Conservation (phyloP, 306 rosid species). For the Geum urbanum region DNA sequence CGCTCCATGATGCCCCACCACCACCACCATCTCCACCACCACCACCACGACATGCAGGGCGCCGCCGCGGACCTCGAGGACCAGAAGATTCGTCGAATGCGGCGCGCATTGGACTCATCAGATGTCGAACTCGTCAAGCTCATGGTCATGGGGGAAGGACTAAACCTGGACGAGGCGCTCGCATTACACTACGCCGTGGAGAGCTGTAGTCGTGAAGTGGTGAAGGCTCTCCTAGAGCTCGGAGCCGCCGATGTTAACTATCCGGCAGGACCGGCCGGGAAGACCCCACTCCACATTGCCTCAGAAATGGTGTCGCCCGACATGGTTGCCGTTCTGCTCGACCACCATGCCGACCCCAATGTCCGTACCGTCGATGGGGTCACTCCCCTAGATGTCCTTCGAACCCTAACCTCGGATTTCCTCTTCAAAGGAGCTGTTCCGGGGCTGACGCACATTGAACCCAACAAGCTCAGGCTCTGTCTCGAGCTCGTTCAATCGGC, state of each 20-base stretch:
- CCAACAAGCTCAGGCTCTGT: constrained; percentile 85
- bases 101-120: constrained; percentile 83
- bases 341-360: constrained; percentile 97
- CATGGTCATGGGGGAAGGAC: constrained; percentile 98
- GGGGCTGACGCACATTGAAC: constrained; percentile 84
- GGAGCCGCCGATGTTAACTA: constrained; percentile 94
- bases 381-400: constrained; percentile 72
- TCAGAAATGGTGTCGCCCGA: constrained; percentile 95
- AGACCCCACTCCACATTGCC: constrained; percentile 79
- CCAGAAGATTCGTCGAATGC: constrained; percentile 88
- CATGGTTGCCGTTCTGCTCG: constrained; percentile 94
- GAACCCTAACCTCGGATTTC: constrained; percentile 99
- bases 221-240: constrained; percentile 78
- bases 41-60: constrained; percentile 42
- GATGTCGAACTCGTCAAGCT: constrained; percentile 92
- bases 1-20: constrained; percentile 54
- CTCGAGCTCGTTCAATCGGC: constrained; percentile 95
- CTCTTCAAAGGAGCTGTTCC: constrained; percentile 98
- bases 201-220: constrained; percentile 91
- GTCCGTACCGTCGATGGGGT: constrained; percentile 75
- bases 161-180: constrained; percentile 83
- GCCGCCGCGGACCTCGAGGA: constrained; percentile 80
- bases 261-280: constrained; percentile 71
- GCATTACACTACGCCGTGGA: constrained; percentile 89
- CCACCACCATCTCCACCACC: constrained; percentile 39